A percentile compares a stretch with the other conserved stretches of the same genome.
These are phyloP conservation scores for Pseudozyma sp. DNA, from an alignment of 1,284 basidiomycete genomes.

Conservation along the genomic window DNA sequence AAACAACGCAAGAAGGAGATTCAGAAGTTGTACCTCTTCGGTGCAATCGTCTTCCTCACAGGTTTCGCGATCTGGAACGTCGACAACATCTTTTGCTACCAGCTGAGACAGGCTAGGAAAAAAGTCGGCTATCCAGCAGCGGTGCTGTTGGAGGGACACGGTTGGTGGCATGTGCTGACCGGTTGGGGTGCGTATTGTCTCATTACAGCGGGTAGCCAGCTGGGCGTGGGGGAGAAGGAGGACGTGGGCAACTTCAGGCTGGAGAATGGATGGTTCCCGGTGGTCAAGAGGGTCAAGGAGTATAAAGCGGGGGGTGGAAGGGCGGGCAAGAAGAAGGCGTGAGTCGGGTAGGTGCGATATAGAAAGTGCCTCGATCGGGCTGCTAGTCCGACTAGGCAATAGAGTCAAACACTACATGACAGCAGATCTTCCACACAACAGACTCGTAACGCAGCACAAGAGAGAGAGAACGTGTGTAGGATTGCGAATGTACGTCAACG, in stretches of 20 bases:
- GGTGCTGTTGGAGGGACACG: constrained; percentile 62
- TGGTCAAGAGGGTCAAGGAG: constrained; percentile 38
- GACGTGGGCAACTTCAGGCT: constrained; percentile 42
- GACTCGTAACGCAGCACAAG: background rate
- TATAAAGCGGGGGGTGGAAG: constrained; percentile 7
- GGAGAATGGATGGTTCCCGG: constrained; percentile 23
- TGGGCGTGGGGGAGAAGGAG: constrained; percentile 55
- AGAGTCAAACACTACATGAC: background rate
- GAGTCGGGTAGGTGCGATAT: background rate
- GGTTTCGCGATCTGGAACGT: constrained; percentile 73
- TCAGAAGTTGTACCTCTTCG: constrained; percentile 26
- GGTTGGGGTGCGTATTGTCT: constrained; percentile 71
- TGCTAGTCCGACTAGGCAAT: too few relatives aligned
- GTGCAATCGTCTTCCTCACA: constrained; percentile 61
- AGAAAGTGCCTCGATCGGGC: too few relatives aligned
- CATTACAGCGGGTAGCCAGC: constrained; percentile 61
- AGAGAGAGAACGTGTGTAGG: background rate
- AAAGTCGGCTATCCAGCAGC: constrained; percentile 57
- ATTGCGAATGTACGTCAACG: background rate
- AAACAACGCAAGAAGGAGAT: constrained; percentile 24
- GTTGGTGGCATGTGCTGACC: constrained; percentile 73
- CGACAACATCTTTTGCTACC: constrained; percentile 72
- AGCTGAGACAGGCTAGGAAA: constrained; percentile 45
- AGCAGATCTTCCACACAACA: background rate
- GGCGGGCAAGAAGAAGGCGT: constrained; percentile 4